These are phyloP conservation scores for Elongisporangium anandrum DNA, from an alignment of 352 stramenopile species.

Conservation along the genomic window DNA sequence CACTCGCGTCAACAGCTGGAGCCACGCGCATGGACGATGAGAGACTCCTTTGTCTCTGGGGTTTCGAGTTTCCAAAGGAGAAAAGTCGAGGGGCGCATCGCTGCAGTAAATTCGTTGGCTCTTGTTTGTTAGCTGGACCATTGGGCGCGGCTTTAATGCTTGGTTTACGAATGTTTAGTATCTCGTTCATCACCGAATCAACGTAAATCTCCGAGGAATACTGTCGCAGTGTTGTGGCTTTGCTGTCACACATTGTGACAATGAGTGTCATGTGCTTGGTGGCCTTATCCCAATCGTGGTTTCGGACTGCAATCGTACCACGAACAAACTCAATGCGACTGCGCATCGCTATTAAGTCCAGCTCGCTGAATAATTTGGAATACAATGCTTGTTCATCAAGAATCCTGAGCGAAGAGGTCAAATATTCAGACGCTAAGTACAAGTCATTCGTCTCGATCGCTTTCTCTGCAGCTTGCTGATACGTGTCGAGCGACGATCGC, in stretches of 20 bases:
- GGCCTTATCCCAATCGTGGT: constrained; percentile 55
- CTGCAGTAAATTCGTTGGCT: too few relatives aligned
- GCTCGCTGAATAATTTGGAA: constrained; percentile 36
- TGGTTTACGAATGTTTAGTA: too few relatives aligned
- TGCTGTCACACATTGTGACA: constrained; percentile 53
- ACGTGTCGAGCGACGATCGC: constrained; percentile 10
- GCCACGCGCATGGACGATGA: constrained; percentile 36
- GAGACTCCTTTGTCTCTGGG: too few relatives aligned
- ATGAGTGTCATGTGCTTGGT: constrained; percentile 63
- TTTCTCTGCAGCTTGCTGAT: constrained; percentile 51
- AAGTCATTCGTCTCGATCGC: constrained; percentile 56
- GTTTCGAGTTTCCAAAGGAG: too few relatives aligned
- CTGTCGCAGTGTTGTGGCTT: constrained; percentile 46
- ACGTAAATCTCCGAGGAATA: constrained; percentile 19
- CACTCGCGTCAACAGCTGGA: constrained; percentile 29
- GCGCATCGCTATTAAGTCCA: constrained; percentile 52
- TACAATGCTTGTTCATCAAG: constrained; percentile 30
- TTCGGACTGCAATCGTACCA: constrained; percentile 65
- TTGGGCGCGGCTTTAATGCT: too few relatives aligned
- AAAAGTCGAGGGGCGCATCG: too few relatives aligned
- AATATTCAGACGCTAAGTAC: constrained; percentile 64
- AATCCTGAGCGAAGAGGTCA: constrained; percentile 68
- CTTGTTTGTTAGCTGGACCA: too few relatives aligned
- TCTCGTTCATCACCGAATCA: too few relatives aligned
- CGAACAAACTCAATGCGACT: constrained; percentile 74